Evolutionary conservation across 2,329 filamentous ascomycete genomes (phyloP).

Genomic region (Cladobotryum mycophilum): DNA sequence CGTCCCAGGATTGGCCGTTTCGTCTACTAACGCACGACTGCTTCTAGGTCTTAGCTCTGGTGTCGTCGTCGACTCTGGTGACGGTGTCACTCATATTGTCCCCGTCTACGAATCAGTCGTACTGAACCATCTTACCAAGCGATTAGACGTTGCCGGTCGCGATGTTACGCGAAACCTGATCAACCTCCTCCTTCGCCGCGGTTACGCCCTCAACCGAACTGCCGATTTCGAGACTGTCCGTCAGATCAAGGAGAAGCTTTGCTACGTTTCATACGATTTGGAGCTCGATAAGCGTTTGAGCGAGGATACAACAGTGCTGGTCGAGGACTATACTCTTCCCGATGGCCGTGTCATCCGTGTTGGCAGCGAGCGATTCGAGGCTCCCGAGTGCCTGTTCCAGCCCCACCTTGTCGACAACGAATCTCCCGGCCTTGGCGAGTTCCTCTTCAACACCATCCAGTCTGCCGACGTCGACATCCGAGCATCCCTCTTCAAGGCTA

Average conservation of each 20-base stretch:
- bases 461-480: slow-evolving; percentile 91
- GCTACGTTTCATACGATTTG: slow-evolving; percentile 97
- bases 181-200: slow-evolving; percentile 83
- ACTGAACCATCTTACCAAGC: slow-evolving; percentile 89
- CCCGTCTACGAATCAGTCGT: slow-evolving; percentile 98
- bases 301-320: slow-evolving; percentile 94
- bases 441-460: slow-evolving; percentile 98
- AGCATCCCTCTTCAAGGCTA: slow-evolving; percentile 90
- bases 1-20: background rate
- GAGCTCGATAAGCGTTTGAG: slow-evolving; percentile 92
- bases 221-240: slow-evolving; percentile 98
- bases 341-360: slow-evolving; percentile 95
- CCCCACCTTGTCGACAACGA: slow-evolving; percentile 97
- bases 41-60: slow-evolving; percentile 71
- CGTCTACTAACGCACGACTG: background rate
- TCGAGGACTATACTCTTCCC: slow-evolving; percentile 95
- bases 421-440: slow-evolving; percentile 92
- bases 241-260: slow-evolving; percentile 99
- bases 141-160: slow-evolving; percentile 90
- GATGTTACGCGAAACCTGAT: slow-evolving; percentile 99
- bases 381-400: slow-evolving; percentile 96
- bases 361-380: slow-evolving; percentile 95
- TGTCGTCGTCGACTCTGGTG: slow-evolving; percentile 97
- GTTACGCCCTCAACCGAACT: slow-evolving; percentile 95
- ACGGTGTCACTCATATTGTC: slow-evolving; percentile 97